These are phyloP conservation scores for Starmerella stigmatis DNA, from an alignment of 805 yeast species.

Conservation along the genomic window DNA sequence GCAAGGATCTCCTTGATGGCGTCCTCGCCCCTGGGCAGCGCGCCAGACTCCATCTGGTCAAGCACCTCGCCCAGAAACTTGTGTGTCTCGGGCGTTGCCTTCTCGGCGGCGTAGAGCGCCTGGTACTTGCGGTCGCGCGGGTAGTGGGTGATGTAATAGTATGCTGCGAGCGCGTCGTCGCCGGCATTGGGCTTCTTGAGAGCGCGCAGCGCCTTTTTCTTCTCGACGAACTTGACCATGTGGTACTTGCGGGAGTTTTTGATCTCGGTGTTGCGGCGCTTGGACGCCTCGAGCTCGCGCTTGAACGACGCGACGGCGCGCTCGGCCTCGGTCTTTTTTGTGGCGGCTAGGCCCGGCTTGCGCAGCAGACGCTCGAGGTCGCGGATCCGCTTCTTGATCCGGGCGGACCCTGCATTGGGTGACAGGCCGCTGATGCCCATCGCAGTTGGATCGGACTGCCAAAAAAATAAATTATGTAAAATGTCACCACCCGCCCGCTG, in stretches of 20 bases:
- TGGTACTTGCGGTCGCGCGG: conserved; percentile 74
- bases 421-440: conserved; percentile 27
- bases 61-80: conserved; percentile 46
- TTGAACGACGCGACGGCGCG: conserved; percentile 59
- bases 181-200: conserved; percentile 42
- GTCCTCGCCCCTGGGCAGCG: conserved; percentile 48
- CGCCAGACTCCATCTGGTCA: conserved; percentile 41
- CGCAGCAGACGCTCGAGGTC: conserved; percentile 66
- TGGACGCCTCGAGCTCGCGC: conserved; percentile 45
- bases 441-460: conserved; percentile 4
- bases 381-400: conserved; percentile 74
- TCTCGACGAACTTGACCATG: conserved; percentile 86
- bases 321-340: conserved; percentile 38
- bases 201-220: conserved; percentile 67
- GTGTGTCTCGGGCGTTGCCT: conserved; percentile 33
- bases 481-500: neutral
- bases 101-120: conserved; percentile 51
- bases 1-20: conserved; percentile 31
- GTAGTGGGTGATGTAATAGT: conserved; percentile 64
- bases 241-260: conserved; percentile 66
- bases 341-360: conserved; percentile 51
- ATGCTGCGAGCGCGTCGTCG: conserved; percentile 36
- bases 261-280: conserved; percentile 38
- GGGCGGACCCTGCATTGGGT: conserved; percentile 28
- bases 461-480: conserved; percentile 1